Base-by-base conservation (phyloP, 768 basidiomycete species). In the Pleurotus citrinopileatus region DNA sequence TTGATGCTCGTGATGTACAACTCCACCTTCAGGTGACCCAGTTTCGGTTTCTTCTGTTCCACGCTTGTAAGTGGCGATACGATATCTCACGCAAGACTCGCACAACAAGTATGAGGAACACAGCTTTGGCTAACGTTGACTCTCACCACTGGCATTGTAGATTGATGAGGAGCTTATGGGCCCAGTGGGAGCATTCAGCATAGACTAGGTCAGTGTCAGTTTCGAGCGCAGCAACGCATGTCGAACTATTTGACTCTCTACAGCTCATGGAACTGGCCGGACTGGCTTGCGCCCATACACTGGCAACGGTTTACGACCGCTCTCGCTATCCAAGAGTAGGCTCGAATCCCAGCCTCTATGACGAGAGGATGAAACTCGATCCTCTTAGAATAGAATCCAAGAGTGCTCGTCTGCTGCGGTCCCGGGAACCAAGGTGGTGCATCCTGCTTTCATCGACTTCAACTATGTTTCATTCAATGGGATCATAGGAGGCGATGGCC, bases 231-330 rank as follows among this genome's bases (percentile, higher is more conserved):
- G 22, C 20, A 10, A 9, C 8, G 17, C 40, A 2, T 17, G 15
- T 22, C 20, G 19, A 36, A 26, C 36, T 19, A n/a, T 23, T 7
- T 20, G n/a, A 44, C 47, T 17, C 42, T 26, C 26, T 42, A 17
- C 32, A 96, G 92, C 73, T 98, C 26, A 97, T 98, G 94, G 96
- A 98, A 64, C 80, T 98, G 10, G 96, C 96, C 26, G 97, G 97
- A 1, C 74, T 98, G 8, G 87, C 96, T 1, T 95, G 95, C 64
- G 97, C 96, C 0, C 91, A 95, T 65, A 81, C 90, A 0, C 72
- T 98, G 2, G 85, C 89, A 4, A 86, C 76, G n/a, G 83, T 85
- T 0, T 98, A 92, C 66, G 74, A 73, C 36, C 82, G 78, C 26
- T 81, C 84, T 2, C 79, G 75, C 42, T 84, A 91, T 66, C 79